Percentiles rank a stretch among this genome's conserved stretches.
Conservation (phyloP, 2,329 filamentous ascomycete species). For the Pyricularia pennisetigena region DNA sequence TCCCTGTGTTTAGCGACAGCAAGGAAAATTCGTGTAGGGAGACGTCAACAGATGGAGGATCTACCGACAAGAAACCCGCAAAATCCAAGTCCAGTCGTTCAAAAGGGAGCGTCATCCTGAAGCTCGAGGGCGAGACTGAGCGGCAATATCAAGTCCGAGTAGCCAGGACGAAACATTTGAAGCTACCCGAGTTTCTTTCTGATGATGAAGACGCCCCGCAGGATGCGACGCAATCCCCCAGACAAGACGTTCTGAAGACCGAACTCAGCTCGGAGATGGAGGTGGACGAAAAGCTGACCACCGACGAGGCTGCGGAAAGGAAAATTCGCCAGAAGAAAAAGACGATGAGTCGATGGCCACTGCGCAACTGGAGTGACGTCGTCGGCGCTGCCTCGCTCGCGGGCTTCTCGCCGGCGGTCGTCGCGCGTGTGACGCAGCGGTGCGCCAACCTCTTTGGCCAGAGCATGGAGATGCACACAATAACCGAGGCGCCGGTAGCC, state of each 20-base stretch:
- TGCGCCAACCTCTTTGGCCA: slow-evolving; percentile 70
- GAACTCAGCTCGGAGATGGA: background rate
- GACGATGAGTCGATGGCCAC: slow-evolving; percentile 21
- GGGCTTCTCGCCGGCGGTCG: slow-evolving; percentile 54
- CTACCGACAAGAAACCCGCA: background rate
- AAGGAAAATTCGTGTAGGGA: slow-evolving; percentile 5
- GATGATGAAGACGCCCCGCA: slow-evolving; percentile 7
- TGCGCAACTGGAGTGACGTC: slow-evolving; percentile 79
- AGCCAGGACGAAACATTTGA: slow-evolving; percentile 27
- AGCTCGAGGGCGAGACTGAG: slow-evolving; percentile 28
- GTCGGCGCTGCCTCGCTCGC: slow-evolving; percentile 67
- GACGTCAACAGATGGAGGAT: slow-evolving; percentile 3
- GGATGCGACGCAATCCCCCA: background rate
- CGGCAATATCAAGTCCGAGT: slow-evolving; percentile 35
- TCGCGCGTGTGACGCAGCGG: slow-evolving; percentile 61
- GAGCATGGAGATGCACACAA: slow-evolving; percentile 52
- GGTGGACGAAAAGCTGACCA: background rate
- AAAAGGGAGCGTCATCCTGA: background rate
- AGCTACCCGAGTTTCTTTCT: slow-evolving; percentile 8
- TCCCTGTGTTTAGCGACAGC: slow-evolving; percentile 5
- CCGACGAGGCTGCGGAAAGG: background rate
- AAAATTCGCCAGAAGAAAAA: background rate
- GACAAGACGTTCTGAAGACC: too few species aligned
- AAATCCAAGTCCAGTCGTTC: background rate
- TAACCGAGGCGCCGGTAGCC: slow-evolving; percentile 21